Evolutionary conservation across 805 yeast genomes (phyloP).

Genomic region (Dipodascopsis uninucleata): DNA sequence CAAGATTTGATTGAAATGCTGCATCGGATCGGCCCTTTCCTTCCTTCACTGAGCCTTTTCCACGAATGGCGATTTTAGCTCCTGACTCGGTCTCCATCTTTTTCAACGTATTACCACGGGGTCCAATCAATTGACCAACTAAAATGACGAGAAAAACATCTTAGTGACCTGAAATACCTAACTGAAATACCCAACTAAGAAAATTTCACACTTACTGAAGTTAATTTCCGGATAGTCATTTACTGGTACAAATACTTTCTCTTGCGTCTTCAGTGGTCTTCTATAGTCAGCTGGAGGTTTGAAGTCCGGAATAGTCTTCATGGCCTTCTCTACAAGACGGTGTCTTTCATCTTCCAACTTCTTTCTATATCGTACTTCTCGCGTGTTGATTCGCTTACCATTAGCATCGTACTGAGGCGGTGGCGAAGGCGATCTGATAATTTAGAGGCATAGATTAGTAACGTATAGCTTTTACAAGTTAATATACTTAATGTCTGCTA

Average conservation of each 20-base stretch:
- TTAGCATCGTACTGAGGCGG: slow-evolving; percentile 82
- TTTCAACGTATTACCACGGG: slow-evolving; percentile 87
- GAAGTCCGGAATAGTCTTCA: slow-evolving; percentile 68
- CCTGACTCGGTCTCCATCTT: slow-evolving; percentile 80
- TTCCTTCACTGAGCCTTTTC: slow-evolving; percentile 92
- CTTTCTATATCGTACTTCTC: slow-evolving; percentile 62
- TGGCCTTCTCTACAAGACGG: slow-evolving; percentile 68
- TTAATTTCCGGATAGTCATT: slow-evolving; percentile 86
- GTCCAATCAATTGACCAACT: slow-evolving; percentile 86
- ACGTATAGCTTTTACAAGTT: neutral
- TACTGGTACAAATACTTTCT: slow-evolving; percentile 81
- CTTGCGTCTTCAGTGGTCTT: slow-evolving; percentile 66
- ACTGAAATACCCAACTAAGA: neutral
- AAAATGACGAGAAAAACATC: too few relatives aligned
- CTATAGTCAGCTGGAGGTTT: slow-evolving; percentile 75
- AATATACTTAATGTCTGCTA: neutral
- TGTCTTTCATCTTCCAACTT: slow-evolving; percentile 76
- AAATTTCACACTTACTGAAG: slow-evolving; percentile 40
- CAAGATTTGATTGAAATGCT: slow-evolving; percentile 50
- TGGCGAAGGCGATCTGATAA: slow-evolving; percentile 72
- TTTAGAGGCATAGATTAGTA: neutral
- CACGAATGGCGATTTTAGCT: slow-evolving; percentile 86
- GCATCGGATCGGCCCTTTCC: slow-evolving; percentile 60
- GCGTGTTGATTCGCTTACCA: slow-evolving; percentile 83
- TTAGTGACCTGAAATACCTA: neutral